Percentiles rank a stretch among this genome's conserved stretches.
Conservation (phyloP, 2,329 filamentous ascomycete species). For the Drechmeria coniospora region DNA sequence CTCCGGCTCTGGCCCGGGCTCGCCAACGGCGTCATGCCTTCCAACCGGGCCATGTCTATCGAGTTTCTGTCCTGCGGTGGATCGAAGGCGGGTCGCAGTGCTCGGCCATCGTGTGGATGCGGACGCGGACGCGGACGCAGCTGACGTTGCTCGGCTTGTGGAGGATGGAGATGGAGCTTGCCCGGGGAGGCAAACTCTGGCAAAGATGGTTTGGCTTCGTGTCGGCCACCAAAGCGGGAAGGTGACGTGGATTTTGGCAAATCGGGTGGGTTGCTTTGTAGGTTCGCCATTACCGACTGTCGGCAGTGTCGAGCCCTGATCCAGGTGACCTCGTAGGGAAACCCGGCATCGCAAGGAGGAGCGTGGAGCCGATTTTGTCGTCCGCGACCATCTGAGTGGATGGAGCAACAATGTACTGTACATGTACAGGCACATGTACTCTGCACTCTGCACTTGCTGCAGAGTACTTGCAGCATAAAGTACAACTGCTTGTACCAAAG, state of each 20-base stretch:
- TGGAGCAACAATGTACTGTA: no score
- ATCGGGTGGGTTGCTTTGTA: constrained; percentile 7
- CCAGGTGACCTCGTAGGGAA: no score
- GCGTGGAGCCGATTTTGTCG: no score
- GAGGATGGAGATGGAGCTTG: constrained; percentile 23
- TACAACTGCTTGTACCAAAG: no score
- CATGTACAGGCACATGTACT: no score
- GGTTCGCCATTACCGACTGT: constrained; percentile 6
- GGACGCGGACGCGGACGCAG: constrained; percentile 15
- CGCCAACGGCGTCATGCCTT: constrained; percentile 26
- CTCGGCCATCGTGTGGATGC: constrained; percentile 14
- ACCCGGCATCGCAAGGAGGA: no score
- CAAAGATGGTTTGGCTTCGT: constrained; percentile 40
- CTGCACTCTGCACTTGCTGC: no score
- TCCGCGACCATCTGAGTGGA: no score
- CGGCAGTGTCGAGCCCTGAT: no score
- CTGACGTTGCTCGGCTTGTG: constrained; percentile 14
- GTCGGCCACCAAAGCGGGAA: constrained; percentile 20
- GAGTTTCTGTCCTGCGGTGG: constrained; percentile 21
- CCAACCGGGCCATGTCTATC: constrained; percentile 29
- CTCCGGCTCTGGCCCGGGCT: constrained; percentile 28
- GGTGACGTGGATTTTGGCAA: constrained; percentile 5
- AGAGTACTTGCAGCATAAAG: no score
- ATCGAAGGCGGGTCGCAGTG: constrained; percentile 11
- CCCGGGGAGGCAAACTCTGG: constrained; percentile 35